Percentiles rank a stretch among this genome's conserved stretches.
Conservation (phyloP, 805 yeast species). For the Lipomyces lipofer region DNA sequence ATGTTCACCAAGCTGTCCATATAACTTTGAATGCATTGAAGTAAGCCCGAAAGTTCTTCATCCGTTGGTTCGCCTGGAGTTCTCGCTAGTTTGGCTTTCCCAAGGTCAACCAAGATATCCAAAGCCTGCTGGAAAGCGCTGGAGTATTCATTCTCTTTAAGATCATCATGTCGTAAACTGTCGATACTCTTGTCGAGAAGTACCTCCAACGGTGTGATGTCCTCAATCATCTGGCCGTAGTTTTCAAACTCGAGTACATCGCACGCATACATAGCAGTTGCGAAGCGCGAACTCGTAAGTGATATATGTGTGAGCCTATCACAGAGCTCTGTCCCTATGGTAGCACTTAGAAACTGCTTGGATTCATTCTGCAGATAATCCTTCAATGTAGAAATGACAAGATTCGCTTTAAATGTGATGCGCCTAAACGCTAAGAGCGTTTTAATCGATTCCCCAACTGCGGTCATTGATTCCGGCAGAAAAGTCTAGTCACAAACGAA, state of each 20-base stretch:
- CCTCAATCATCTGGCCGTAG: conserved; percentile 15
- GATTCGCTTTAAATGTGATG: conserved; percentile 13
- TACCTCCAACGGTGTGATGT: conserved; percentile 7
- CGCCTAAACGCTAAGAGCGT: conserved; percentile 16
- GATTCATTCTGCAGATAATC: not conserved
- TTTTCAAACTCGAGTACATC: conserved; percentile 19
- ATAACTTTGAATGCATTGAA: conserved; percentile 5
- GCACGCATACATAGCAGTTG: conserved; percentile 11
- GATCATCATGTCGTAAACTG: not conserved
- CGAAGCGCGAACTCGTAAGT: conserved; percentile 2
- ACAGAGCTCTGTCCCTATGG: conserved; percentile 20
- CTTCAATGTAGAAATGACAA: conserved; percentile 5
- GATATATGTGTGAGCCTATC: conserved; percentile 3
- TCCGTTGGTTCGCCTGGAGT: not conserved
- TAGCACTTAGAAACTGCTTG: not conserved
- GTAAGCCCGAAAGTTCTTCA: not conserved
- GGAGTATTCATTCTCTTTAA: not conserved
- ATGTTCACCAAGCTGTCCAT: conserved; percentile 3
- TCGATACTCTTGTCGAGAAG: conserved; percentile 5
- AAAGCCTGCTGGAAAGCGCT: not conserved
- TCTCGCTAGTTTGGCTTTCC: not conserved
- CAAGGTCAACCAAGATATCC: not conserved
- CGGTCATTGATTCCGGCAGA: conserved; percentile 20
- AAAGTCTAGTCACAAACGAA: not conserved
- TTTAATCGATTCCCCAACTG: conserved; percentile 14